Conservation (phyloP, 768 basidiomycete species). For the Postia placenta region DNA sequence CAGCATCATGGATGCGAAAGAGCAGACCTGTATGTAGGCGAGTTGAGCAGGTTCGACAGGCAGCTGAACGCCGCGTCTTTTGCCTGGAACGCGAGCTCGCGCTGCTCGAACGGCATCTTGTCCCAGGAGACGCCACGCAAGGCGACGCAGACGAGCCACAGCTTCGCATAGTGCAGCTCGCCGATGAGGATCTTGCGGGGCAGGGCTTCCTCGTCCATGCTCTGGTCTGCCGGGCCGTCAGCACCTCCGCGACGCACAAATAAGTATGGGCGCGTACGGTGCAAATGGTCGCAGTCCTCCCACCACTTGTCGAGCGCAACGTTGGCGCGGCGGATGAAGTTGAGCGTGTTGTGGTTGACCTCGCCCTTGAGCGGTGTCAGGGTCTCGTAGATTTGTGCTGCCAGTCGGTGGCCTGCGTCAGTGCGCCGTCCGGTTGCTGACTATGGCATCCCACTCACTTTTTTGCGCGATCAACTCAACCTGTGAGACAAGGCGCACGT, state of each 20-base stretch:
- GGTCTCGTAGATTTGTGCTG: constrained; percentile 92
- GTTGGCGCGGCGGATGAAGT: constrained; percentile 84
- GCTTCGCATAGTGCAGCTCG: constrained; percentile 87
- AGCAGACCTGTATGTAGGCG: constrained; percentile 69
- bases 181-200: constrained; percentile 83
- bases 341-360: constrained; percentile 77
- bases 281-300: constrained; percentile 80
- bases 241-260: background rate
- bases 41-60: constrained; percentile 77
- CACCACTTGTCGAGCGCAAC: constrained; percentile 89
- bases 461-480: constrained; percentile 90
- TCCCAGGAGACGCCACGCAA: constrained; percentile 92
- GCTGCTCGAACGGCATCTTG: constrained; percentile 92
- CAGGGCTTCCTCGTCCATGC: constrained; percentile 81
- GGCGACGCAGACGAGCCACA: constrained; percentile 93
- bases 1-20: background rate
- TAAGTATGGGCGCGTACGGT: constrained; percentile 42
- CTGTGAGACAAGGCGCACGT: constrained; percentile 80
- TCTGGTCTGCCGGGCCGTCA: constrained; percentile 42
- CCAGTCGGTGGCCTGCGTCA: no score
- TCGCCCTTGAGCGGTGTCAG: constrained; percentile 81
- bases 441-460: no score
- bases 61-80: constrained; percentile 89
- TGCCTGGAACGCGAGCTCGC: constrained; percentile 91
- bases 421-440: no score